These are phyloP conservation scores for Symbiotaphrina buchneri DNA, from an alignment of 495 filamentous ascomycete species.

Conservation along the genomic window DNA sequence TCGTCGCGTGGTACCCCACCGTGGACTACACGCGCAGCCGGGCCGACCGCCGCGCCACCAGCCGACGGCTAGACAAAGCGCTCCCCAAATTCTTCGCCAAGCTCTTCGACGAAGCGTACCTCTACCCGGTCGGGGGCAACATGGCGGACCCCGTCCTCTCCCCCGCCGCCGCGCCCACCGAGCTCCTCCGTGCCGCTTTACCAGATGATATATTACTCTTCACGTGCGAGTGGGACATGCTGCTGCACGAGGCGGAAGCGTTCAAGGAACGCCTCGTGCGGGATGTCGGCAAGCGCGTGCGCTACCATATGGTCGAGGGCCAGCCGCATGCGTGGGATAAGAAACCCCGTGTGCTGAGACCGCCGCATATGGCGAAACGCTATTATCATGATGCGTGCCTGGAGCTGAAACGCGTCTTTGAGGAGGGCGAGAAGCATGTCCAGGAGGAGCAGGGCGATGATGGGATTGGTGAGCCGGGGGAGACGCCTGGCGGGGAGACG, in stretches of 20 bases:
- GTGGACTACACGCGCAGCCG: conserved; percentile 64
- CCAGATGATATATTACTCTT: conserved; percentile 48
- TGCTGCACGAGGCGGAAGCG: conserved; percentile 50
- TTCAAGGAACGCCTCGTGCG: conserved; percentile 40
- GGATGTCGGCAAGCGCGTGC: conserved; percentile 39
- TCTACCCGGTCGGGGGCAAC: no score
- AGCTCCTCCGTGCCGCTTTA: conserved; percentile 10
- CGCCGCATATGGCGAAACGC: no score
- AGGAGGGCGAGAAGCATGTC: no score
- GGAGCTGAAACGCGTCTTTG: no score
- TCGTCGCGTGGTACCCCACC: conserved; percentile 65
- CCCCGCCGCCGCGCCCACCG: conserved; percentile 1
- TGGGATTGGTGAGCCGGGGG: no score
- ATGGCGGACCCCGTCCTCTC: conserved; percentile 1
- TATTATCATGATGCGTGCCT: no score
- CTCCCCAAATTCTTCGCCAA: conserved; percentile 56
- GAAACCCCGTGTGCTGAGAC: no score
- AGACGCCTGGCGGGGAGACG: no score
- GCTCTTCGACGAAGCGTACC: no score
- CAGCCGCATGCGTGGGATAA: no score
- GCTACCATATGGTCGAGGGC: no score
- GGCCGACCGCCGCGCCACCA: conserved; percentile 41
- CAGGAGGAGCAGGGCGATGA: no score
- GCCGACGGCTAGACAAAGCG: conserved; percentile 41
- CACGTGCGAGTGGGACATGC: conserved; percentile 83